phyloP scores from a whole-genome alignment of 352 stramenopile genomes.

The Globisporangium abappressorium region DNA sequence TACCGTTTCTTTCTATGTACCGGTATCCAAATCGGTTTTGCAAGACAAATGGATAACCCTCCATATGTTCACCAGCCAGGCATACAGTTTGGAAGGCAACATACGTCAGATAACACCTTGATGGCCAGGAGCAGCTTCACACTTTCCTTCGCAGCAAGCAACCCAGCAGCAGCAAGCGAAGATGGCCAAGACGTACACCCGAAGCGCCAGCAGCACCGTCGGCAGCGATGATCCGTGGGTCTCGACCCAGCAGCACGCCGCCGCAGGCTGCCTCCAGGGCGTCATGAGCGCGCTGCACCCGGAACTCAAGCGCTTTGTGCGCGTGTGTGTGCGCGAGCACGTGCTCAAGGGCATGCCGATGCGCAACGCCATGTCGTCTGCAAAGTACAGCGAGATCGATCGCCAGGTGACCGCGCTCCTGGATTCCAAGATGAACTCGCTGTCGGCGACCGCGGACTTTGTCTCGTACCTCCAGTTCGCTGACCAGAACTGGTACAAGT shows the following conservation, averaged over 20 bases:
- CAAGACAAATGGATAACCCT: constrained; percentile 2
- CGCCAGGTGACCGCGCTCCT: constrained; percentile 7
- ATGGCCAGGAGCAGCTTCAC: not conserved
- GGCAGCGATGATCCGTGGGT: constrained; percentile 6
- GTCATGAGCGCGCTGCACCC: constrained; percentile 14
- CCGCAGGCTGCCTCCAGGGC: constrained; percentile 4
- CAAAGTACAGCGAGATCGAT: constrained; percentile 11
- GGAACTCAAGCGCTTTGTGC: constrained; percentile 14
- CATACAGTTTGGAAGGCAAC: not conserved
- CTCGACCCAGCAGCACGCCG: constrained; percentile 4
- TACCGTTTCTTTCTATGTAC: not conserved
- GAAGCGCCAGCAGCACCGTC: constrained; percentile 1
- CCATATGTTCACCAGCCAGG: not conserved
- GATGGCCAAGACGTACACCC: constrained; percentile 1
- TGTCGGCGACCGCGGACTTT: constrained; percentile 5
- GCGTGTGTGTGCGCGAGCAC: constrained; percentile 12
- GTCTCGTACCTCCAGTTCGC: constrained; percentile 8
- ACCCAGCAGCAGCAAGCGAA: not conserved
- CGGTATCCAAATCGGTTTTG: not conserved
- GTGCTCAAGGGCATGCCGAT: constrained; percentile 12
- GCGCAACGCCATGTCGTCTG: constrained; percentile 9
- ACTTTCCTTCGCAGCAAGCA: not conserved
- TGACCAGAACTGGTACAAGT: constrained; percentile 14
- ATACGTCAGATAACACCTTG: not conserved
- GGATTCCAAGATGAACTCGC: constrained; percentile 8